Evolutionary conservation across 1,139 yeast species (phyloP).

Genomic region (Nadsonia commutata): DNA sequence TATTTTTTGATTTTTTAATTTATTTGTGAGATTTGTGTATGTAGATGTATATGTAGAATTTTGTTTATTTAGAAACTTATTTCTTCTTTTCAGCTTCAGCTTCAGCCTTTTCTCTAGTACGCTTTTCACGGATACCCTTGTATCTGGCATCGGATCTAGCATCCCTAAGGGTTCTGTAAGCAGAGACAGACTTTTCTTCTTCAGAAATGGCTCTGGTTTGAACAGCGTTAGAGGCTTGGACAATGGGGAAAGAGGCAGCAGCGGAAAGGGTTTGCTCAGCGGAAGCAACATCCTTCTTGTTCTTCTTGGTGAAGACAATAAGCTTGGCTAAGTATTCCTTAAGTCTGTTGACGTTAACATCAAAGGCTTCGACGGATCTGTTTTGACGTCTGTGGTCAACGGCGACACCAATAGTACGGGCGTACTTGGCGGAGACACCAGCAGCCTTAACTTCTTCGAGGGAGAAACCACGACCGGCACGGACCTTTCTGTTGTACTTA

Average conservation of each 20-base stretch:
- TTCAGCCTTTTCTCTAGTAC: constrained; percentile 93
- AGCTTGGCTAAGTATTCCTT: constrained; percentile 92
- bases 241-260: constrained; percentile 84
- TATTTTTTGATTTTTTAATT: background rate
- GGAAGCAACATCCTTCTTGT: constrained; percentile 41
- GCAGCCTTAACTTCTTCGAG: constrained; percentile 97
- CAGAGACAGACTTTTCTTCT: constrained; percentile 47
- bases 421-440: constrained; percentile 88
- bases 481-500: constrained; percentile 98
- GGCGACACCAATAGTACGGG: constrained; percentile 96
- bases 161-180: constrained; percentile 88
- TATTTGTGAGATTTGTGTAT: background rate
- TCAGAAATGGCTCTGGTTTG: constrained; percentile 89
- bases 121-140: constrained; percentile 94
- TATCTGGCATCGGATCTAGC: constrained; percentile 90
- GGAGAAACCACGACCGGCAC: constrained; percentile 99
- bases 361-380: constrained; percentile 93
- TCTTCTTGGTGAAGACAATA: constrained; percentile 88
- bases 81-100: constrained; percentile 99
- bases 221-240: constrained; percentile 56
- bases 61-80: constrained; percentile 30
- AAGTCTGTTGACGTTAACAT: constrained; percentile 90
- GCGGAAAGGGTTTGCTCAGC: constrained; percentile 61
- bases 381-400: constrained; percentile 99
- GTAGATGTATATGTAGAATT: background rate